Evolutionary conservation across 208 protist species (phyloP).

Genomic region (Acanthamoeba castellanii): DNA sequence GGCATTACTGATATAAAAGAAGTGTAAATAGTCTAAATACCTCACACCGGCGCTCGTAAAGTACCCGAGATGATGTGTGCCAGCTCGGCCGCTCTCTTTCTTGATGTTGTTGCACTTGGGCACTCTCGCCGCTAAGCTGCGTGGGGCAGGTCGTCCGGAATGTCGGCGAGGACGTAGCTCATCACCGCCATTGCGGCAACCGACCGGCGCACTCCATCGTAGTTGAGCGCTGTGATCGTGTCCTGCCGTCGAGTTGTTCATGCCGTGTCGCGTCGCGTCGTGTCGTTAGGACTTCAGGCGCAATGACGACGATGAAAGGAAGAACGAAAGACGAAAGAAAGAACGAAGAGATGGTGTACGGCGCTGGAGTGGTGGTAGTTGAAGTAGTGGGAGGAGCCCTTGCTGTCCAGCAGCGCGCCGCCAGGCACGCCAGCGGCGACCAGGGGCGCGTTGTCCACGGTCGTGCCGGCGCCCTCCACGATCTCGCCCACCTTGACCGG

Average conservation of each 20-base stretch:
- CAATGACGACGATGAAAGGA: not conserved
- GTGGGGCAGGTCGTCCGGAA: not conserved
- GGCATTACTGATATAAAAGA: too few relatives aligned
- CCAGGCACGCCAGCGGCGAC: slow-evolving; percentile 12
- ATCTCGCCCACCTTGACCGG: not conserved
- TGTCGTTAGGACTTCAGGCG: not conserved
- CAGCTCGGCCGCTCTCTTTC: too few relatives aligned
- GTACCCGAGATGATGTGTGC: too few relatives aligned
- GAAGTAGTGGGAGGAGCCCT: not conserved
- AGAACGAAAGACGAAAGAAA: not conserved
- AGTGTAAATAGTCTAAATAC: too few relatives aligned
- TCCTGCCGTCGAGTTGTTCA: not conserved
- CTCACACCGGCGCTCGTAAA: too few relatives aligned
- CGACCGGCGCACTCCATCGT: slow-evolving; percentile 29
- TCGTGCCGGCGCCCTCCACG: not conserved
- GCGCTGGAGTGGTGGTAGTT: slow-evolving; percentile 18
- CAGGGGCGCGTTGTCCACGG: not conserved
- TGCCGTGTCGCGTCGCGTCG: not conserved
- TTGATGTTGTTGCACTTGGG: too few relatives aligned
- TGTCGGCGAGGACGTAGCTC: slow-evolving; percentile 13
- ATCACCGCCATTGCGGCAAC: not conserved
- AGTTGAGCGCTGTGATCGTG: slow-evolving; percentile 30
- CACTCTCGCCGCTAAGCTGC: too few relatives aligned
- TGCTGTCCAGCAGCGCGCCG: not conserved
- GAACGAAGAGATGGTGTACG: not conserved